These are phyloP conservation scores for Haematococcus sp. DNA, from an alignment of 139 green algal genomes.

Conservation along the genomic window DNA sequence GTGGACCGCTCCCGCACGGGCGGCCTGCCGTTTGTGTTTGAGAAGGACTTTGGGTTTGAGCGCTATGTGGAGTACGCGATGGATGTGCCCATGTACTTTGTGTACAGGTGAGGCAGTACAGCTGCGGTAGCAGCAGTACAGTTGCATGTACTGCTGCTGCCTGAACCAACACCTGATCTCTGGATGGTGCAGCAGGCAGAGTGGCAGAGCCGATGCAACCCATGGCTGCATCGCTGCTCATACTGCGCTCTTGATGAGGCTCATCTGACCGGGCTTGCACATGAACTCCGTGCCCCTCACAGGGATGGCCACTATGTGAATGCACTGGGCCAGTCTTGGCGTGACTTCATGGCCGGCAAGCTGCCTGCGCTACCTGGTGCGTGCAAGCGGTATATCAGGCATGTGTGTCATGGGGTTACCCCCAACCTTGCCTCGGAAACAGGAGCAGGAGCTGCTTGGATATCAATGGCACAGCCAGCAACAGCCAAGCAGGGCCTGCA, in stretches of 20 bases:
- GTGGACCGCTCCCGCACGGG: constrained; percentile 84
- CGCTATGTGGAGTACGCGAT: constrained; percentile 94
- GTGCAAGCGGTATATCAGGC: neutral
- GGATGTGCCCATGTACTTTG: constrained; percentile 98
- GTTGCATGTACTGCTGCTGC: too few species aligned
- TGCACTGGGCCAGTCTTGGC: constrained; percentile 74
- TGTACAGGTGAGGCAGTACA: constrained; percentile 60
- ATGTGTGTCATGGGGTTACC: neutral
- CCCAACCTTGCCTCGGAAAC: too few species aligned
- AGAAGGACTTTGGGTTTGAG: constrained; percentile 88
- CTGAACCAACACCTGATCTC: too few species aligned
- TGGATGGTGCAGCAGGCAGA: too few species aligned
- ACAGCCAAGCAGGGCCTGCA: constrained; percentile 1
- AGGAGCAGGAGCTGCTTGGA: neutral
- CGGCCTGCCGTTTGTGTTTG: constrained; percentile 95
- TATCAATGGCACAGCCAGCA: neutral
- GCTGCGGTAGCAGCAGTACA: too few species aligned
- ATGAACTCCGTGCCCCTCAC: constrained; percentile 36
- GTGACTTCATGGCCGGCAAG: constrained; percentile 91
- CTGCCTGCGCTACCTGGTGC: constrained; percentile 76
- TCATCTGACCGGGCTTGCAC: too few species aligned
- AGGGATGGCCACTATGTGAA: constrained; percentile 89
- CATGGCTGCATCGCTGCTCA: too few species aligned
- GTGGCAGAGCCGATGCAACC: too few species aligned
- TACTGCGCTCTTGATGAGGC: too few species aligned